These are phyloP conservation scores for Giardia duodenalis DNA, from an alignment of 208 protist genomes.

Conservation along the genomic window DNA sequence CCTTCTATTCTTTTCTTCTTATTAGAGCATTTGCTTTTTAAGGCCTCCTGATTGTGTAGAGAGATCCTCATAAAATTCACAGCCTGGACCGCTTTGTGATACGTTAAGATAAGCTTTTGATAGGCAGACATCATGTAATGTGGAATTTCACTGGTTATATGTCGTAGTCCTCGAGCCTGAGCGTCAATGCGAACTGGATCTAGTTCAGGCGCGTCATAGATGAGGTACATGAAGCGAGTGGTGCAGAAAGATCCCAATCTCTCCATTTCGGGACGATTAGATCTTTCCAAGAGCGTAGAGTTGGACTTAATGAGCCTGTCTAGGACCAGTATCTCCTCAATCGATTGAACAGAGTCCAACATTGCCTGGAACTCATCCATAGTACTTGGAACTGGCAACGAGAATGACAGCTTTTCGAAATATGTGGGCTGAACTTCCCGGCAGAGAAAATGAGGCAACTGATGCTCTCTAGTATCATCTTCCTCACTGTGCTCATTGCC, in stretches of 20 bases:
- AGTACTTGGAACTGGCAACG: not conserved
- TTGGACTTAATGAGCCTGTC: conserved; percentile 25
- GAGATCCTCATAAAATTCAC: not conserved
- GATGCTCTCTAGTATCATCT: too few relatives aligned
- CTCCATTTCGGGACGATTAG: not conserved
- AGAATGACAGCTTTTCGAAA: not conserved
- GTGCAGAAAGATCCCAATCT: not conserved
- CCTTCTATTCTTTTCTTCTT: too few relatives aligned
- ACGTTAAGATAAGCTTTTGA: not conserved
- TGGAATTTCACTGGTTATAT: conserved; percentile 12
- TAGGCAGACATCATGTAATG: not conserved
- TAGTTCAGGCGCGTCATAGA: not conserved
- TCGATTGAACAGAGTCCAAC: not conserved
- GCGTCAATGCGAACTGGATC: not conserved
- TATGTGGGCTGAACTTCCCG: not conserved
- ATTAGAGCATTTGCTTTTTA: too few relatives aligned
- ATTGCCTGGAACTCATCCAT: not conserved
- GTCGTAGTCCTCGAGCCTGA: not conserved
- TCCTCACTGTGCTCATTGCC: too few relatives aligned
- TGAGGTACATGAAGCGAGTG: not conserved
- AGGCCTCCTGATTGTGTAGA: too few relatives aligned
- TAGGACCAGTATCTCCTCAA: not conserved
- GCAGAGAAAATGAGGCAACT: too few relatives aligned
- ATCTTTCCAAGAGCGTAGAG: not conserved
- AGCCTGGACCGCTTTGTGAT: not conserved